Evolutionary conservation across 1,284 basidiomycete genomes (phyloP).

Genomic region (Fomes fomentarius): DNA sequence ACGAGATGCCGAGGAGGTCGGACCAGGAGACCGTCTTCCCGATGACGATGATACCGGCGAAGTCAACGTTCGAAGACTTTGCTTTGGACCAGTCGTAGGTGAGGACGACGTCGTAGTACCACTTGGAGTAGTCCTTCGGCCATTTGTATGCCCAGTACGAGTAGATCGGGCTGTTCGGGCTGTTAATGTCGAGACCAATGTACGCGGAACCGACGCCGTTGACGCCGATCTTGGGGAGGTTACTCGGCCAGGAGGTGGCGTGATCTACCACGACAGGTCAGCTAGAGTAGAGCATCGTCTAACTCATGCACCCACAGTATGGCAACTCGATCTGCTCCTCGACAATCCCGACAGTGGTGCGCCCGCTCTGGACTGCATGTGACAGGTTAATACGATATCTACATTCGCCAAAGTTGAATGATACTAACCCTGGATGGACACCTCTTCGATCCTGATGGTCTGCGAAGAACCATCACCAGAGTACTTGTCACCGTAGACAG

Average conservation of each 20-base stretch:
- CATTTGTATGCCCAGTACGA: slow-evolving; percentile 18
- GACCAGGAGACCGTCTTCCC: slow-evolving; percentile 19
- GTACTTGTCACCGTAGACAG: slow-evolving; percentile 11
- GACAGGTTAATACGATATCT: too few species aligned
- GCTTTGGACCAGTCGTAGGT: slow-evolving; percentile 17
- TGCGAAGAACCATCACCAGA: not conserved
- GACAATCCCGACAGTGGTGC: slow-evolving; percentile 10
- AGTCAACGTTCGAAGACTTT: slow-evolving; percentile 10
- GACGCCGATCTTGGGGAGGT: slow-evolving; percentile 3
- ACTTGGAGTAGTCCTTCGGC: slow-evolving; percentile 15
- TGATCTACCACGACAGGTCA: not conserved
- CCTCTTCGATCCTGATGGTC: slow-evolving; percentile 13
- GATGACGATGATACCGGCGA: slow-evolving; percentile 17
- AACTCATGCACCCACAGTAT: slow-evolving; percentile 11
- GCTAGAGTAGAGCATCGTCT: not conserved
- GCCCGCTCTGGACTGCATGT: slow-evolving; percentile 9
- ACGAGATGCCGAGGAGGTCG: slow-evolving; percentile 14
- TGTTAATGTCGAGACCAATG: slow-evolving; percentile 19
- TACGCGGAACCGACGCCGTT: slow-evolving; percentile 5
- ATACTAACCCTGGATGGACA: slow-evolving; percentile 11
- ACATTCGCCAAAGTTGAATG: not conserved
- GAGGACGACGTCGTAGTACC: slow-evolving; percentile 22
- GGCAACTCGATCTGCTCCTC: slow-evolving; percentile 16
- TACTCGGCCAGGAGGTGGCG: slow-evolving; percentile 12
- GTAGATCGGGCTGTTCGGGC: slow-evolving; percentile 18